These are phyloP conservation scores for Apophysomyces variabilis DNA, from an alignment of 371 early-diverging fungal species.

Conservation along the genomic window DNA sequence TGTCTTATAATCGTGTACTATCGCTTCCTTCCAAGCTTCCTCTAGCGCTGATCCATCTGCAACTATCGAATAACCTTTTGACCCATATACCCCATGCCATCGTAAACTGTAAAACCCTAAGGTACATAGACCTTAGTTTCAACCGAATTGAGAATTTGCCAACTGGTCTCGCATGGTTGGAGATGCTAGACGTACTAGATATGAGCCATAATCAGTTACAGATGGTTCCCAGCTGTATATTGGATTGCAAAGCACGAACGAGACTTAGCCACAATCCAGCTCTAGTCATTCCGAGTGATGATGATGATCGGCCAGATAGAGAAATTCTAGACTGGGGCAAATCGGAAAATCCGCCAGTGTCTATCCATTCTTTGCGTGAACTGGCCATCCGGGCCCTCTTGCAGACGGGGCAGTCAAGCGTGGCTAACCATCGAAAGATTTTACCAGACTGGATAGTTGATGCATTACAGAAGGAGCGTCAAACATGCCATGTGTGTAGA, in stretches of 20 bases:
- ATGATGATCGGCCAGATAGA: not conserved
- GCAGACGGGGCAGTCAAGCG: not conserved
- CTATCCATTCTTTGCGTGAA: slow-evolving; percentile 37
- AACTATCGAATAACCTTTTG: slow-evolving; percentile 52
- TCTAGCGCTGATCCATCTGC: no score
- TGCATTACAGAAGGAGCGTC: slow-evolving; percentile 21
- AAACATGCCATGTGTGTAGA: slow-evolving; percentile 54
- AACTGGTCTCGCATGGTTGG: no score
- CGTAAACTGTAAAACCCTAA: no score
- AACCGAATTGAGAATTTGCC: no score
- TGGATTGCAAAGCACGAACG: slow-evolving; percentile 2
- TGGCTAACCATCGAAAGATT: not conserved
- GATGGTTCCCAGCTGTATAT: no score
- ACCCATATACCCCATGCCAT: no score
- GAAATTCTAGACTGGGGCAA: not conserved
- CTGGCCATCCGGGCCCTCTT: slow-evolving; percentile 37
- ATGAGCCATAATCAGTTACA: no score
- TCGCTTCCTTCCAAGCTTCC: no score
- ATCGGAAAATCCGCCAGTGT: not conserved
- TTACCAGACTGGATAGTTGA: slow-evolving; percentile 3
- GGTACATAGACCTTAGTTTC: no score
- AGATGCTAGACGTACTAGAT: no score
- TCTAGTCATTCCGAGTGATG: slow-evolving; percentile 26
- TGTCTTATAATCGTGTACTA: no score
- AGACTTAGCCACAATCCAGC: slow-evolving; percentile 60